Base-by-base conservation (phyloP, 169 alveolate genomes). In the Sarcocystis neurona region DNA sequence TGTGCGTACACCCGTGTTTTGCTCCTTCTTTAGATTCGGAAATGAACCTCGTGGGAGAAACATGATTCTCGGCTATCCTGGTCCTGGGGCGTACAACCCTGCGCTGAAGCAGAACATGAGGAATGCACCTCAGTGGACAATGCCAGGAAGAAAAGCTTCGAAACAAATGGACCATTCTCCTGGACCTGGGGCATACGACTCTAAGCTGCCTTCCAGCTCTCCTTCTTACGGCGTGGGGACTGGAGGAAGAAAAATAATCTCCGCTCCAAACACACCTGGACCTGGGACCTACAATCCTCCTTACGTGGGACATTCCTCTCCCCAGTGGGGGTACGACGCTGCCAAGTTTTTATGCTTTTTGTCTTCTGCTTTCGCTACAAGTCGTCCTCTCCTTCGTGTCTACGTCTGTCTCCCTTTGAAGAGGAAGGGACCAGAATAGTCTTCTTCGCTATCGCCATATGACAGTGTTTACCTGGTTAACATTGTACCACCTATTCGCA, bases 201-300 rank as follows among this genome's bases (percentile, higher is more conserved):
- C 18, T 47, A 68, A 32, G 30, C 34, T 47, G 6, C 56, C 39
- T 50, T 32, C 79, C 39, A 46, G 89, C 18, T 44, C 80, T 66
- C 89, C 89, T 8, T 23, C 89, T 3, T 82, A 82, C 66, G 89
- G 89, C 5, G 53, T 82, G 63, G 89, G 89, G 32, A 82, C 89
- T 8, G 53, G 79, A 5, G 34, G 46, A 12, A 56, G 89, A n/a
- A 68, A 68, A 44, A 46, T 66, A 30, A 20, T 60, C 66, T 56
- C 80, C 32, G 79, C 80, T n/a, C 79, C 89, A 10, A 41, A 12
- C 44, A 32, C 80, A 53, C 89, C 89, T 4, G 89, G 89, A 1
- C 89, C 89, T 12, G 89, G 89, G 34, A 46, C 89, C 44, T 82
- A 82, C 79, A 48, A 60, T 30, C 79, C 89, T n/a, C 37, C 41